Conservation (phyloP, 257 asterid species). For the Linderniella brevidens region DNA sequence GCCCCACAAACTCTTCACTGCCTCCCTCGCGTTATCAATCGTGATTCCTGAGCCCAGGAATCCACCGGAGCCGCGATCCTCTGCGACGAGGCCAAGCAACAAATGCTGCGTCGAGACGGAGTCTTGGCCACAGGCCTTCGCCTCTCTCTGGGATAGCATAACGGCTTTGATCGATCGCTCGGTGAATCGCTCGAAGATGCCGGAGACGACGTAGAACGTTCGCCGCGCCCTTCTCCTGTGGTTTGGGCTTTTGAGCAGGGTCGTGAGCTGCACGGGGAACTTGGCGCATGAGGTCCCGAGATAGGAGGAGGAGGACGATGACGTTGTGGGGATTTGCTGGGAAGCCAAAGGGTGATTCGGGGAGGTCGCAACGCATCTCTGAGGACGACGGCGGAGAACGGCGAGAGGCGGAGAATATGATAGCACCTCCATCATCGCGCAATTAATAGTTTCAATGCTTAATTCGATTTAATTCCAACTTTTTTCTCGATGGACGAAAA, state of each 20-base stretch:
- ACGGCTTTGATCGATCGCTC: conserved; percentile 90
- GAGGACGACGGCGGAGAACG: too few species aligned
- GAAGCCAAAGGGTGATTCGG: too few species aligned
- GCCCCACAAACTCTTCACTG: conserved; percentile 58
- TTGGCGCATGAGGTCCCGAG: neutral
- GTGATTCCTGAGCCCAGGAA: conserved; percentile 65
- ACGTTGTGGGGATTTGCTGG: too few species aligned
- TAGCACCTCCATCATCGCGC: neutral
- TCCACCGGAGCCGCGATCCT: conserved; percentile 79
- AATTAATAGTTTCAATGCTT: too few species aligned
- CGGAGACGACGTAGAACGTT: conserved; percentile 34
- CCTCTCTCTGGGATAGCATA: conserved; percentile 78
- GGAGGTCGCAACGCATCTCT: too few species aligned
- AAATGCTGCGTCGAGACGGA: conserved; percentile 75
- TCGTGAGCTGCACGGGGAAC: conserved; percentile 1
- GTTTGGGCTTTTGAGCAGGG: neutral
- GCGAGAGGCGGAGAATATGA: neutral
- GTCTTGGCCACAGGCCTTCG: conserved; percentile 56
- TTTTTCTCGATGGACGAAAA: too few species aligned
- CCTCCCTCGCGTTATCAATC: conserved; percentile 58
- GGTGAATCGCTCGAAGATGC: conserved; percentile 85
- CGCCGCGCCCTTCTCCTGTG: conserved; percentile 17
- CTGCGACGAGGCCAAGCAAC: conserved; percentile 75
- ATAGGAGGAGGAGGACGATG: too few species aligned
- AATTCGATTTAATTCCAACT: too few species aligned